These are phyloP conservation scores for Venturia carpophila DNA, from an alignment of 2,329 filamentous ascomycete genomes.

Conservation along the genomic window DNA sequence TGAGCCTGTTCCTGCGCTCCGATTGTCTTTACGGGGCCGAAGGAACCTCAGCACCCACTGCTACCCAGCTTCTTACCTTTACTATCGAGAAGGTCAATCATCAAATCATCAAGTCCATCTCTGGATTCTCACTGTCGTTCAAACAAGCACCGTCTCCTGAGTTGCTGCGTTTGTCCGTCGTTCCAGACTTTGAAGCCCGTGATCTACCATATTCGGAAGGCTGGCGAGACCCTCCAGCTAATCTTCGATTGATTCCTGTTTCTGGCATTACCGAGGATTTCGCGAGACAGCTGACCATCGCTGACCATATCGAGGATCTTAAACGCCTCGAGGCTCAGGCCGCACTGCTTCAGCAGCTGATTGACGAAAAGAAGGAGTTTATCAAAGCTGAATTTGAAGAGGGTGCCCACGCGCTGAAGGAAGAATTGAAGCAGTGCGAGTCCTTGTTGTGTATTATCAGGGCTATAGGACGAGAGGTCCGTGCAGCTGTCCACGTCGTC, in stretches of 20 bases:
- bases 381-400: conserved; percentile 29
- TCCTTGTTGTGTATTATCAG: conserved; percentile 37
- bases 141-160: conserved; percentile 30
- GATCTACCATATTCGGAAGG: conserved; percentile 26
- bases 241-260: conserved; percentile 24
- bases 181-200: conserved; percentile 28
- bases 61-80: conserved; percentile 33
- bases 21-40: conserved; percentile 30
- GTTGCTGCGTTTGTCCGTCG: conserved; percentile 27
- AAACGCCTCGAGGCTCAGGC: conserved; percentile 33
- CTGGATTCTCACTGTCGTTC: conserved; percentile 35
- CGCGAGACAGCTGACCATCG: conserved; percentile 24
- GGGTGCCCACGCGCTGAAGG: conserved; percentile 28
- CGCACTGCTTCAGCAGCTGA: conserved; percentile 31
- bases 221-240: conserved; percentile 32
- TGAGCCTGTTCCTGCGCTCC: conserved; percentile 34
- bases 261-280: conserved; percentile 21
- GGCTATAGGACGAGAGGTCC: conserved; percentile 31
- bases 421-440: conserved; percentile 37
- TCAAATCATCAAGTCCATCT: conserved; percentile 25
- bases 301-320: conserved; percentile 36
- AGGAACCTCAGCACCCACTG: conserved; percentile 24
- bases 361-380: conserved; percentile 30
- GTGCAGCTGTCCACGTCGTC: conserved; percentile 28
- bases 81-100: conserved; percentile 35